These are phyloP conservation scores for Fusarium sp. DNA, from an alignment of 2,329 filamentous ascomycete species.

Conservation along the genomic window DNA sequence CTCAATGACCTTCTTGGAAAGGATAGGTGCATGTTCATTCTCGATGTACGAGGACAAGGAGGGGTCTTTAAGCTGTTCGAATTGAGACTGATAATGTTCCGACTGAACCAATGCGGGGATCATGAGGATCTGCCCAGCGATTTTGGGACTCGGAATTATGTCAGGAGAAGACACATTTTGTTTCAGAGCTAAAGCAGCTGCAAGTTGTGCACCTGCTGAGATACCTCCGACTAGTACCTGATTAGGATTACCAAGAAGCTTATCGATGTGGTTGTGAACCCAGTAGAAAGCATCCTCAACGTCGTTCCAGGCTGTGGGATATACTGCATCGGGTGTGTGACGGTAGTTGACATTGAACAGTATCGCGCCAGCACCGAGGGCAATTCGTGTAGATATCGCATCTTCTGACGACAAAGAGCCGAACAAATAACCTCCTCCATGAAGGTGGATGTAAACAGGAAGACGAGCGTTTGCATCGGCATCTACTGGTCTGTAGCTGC, in stretches of 20 bases:
- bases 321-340: conserved; percentile 65
- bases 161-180: conserved; percentile 48
- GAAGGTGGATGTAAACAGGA: conserved; percentile 63
- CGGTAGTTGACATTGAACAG: conserved; percentile 70
- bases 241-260: conserved; percentile 4
- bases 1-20: conserved; percentile 49
- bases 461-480: conserved; percentile 50
- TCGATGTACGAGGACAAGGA: conserved; percentile 56
- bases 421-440: conserved; percentile 67
- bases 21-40: conserved; percentile 61
- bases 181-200: conserved; percentile 53
- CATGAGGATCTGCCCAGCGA: conserved; percentile 63
- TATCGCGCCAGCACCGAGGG: conserved; percentile 53
- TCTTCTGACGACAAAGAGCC: conserved; percentile 66
- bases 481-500: conserved; percentile 23
- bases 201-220: conserved; percentile 59
- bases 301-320: conserved; percentile 65
- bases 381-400: conserved; percentile 60
- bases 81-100: conserved; percentile 37
- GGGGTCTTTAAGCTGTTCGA: conserved; percentile 50
- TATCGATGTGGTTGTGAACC: conserved; percentile 53
- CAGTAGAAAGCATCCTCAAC: conserved; percentile 65
- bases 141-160: conserved; percentile 28
- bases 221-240: conserved; percentile 60
- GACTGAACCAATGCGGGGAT: conserved; percentile 56